Evolutionary conservation across 495 filamentous ascomycete genomes (phyloP).

Genomic region (Penicillium canariense): DNA sequence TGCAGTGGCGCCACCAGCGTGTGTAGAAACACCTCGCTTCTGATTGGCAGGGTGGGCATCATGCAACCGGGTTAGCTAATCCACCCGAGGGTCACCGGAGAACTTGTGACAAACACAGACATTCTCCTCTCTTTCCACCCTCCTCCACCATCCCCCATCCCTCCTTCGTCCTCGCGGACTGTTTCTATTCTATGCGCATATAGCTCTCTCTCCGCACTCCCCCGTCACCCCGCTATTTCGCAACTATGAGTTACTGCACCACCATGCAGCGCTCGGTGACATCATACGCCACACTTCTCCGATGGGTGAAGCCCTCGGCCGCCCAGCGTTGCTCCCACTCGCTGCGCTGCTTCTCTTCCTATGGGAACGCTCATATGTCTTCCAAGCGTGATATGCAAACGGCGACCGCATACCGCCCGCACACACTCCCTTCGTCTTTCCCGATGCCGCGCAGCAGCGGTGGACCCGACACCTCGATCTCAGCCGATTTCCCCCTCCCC

Average conservation of each 20-base stretch:
- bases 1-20: constrained; percentile 36
- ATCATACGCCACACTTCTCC: constrained; percentile 55
- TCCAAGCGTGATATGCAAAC: constrained; percentile 67
- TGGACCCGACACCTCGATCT: constrained; percentile 67
- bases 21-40: constrained; percentile 41
- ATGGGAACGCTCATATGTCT: constrained; percentile 50
- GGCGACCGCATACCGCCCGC: constrained; percentile 74
- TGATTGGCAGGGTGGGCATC: constrained; percentile 41
- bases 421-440: constrained; percentile 59
- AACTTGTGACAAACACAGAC: constrained; percentile 18
- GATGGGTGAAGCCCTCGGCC: constrained; percentile 45
- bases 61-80: constrained; percentile 29
- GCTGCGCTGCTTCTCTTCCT: constrained; percentile 66
- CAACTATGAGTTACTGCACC: constrained; percentile 38
- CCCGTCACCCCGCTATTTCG: constrained; percentile 21
- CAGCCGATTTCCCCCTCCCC: constrained; percentile 43
- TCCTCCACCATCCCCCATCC: not conserved
- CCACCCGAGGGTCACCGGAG: constrained; percentile 14
- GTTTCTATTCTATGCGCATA: constrained; percentile 19
- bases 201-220: constrained; percentile 8
- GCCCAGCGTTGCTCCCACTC: constrained; percentile 47
- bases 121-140: constrained; percentile 6
- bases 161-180: constrained; percentile 8
- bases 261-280: constrained; percentile 44
- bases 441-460: constrained; percentile 67